A percentile compares a stretch with the other conserved stretches of the same genome.
phyloP scores from a whole-genome alignment of 2,329 filamentous ascomycete species.

The Paecilomyces dactylethromorphus region DNA sequence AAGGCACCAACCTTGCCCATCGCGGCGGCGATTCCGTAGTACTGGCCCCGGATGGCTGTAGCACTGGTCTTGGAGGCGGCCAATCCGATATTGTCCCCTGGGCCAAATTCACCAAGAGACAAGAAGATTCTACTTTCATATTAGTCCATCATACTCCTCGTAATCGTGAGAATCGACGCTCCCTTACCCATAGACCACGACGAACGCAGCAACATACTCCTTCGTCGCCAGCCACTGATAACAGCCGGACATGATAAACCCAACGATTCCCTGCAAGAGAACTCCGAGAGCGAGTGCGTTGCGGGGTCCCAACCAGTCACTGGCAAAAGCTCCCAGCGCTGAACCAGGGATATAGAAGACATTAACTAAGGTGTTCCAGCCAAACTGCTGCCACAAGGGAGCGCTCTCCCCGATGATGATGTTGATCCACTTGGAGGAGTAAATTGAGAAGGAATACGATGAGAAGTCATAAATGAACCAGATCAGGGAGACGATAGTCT shows the following conservation, averaged over 20 bases:
- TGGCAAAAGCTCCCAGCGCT: constrained; percentile 66
- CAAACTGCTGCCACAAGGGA: constrained; percentile 70
- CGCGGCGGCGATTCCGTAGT: constrained; percentile 50
- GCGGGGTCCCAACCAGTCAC: constrained; percentile 72
- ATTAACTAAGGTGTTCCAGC: constrained; percentile 85
- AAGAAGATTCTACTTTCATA: constrained; percentile 55
- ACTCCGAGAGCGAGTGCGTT: constrained; percentile 68
- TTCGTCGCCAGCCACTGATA: constrained; percentile 64
- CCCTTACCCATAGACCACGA: constrained; percentile 63
- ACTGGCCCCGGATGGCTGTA: constrained; percentile 76
- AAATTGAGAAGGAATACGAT: constrained; percentile 78
- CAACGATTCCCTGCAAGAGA: constrained; percentile 64
- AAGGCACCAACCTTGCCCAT: constrained; percentile 58
- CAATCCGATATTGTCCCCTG: constrained; percentile 86
- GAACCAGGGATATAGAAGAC: constrained; percentile 84
- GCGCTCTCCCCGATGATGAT: constrained; percentile 56
- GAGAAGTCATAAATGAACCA: constrained; percentile 91
- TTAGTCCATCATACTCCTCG: background rate
- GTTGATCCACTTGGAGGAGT: constrained; percentile 56
- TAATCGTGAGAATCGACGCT: background rate
- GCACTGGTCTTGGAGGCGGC: constrained; percentile 82
- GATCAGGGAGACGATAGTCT: constrained; percentile 60
- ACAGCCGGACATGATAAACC: constrained; percentile 81
- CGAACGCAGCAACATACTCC: constrained; percentile 65
- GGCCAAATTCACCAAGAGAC: constrained; percentile 71